phyloP scores from a whole-genome alignment of 345 rosid genomes.

The Camelina neglecta region DNA sequence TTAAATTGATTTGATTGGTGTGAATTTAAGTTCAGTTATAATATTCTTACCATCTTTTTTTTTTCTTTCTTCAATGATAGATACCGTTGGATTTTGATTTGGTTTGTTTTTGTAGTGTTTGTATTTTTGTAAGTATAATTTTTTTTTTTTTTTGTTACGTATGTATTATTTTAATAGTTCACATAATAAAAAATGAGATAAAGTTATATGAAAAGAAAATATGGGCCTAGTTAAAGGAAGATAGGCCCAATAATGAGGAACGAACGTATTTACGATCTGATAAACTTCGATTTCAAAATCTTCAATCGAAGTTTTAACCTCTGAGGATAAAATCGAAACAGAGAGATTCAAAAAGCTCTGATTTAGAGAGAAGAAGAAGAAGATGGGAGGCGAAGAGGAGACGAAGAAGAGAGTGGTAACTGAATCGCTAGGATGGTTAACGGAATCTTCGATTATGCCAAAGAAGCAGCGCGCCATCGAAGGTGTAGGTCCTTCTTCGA shows the following conservation, averaged over 20 bases:
- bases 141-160: background rate
- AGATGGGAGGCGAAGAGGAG: slow-evolving; percentile 49
- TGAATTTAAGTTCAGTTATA: slow-evolving; percentile 4
- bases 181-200: background rate
- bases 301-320: background rate
- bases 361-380: slow-evolving; percentile 11
- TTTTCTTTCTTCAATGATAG: too few relatives aligned
- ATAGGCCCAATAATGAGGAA: background rate
- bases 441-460: slow-evolving; percentile 91
- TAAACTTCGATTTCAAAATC: background rate
- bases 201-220: too few relatives aligned
- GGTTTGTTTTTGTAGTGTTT: background rate
- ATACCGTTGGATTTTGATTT: too few relatives aligned
- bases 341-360: slow-evolving; percentile 23
- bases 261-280: background rate
- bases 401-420: slow-evolving; percentile 67
- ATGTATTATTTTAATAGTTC: background rate
- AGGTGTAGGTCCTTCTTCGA: slow-evolving; percentile 89
- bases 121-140: slow-evolving; percentile 25
- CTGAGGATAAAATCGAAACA: background rate
- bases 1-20: slow-evolving; percentile 40
- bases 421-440: slow-evolving; percentile 95
- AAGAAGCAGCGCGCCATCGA: slow-evolving; percentile 84
- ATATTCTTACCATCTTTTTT: too few relatives aligned
- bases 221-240: background rate